phyloP scores from a whole-genome alignment of 257 asterid species.

The Echites panduratus region DNA sequence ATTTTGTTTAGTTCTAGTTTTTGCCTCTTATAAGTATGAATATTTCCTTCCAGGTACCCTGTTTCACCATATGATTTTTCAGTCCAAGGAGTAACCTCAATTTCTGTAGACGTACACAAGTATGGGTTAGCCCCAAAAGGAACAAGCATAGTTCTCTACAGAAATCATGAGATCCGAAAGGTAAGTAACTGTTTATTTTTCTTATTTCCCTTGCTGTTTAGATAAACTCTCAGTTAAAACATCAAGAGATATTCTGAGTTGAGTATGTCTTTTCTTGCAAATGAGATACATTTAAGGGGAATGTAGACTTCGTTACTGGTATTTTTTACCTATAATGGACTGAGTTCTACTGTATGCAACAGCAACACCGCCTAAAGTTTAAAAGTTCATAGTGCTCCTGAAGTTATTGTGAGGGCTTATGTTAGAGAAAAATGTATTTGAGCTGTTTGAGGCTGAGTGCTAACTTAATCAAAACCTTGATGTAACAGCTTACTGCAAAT shows the following conservation, averaged over 20 bases:
- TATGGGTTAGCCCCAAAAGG: constrained; percentile 99
- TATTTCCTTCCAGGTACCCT: constrained; percentile 58
- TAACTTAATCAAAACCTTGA: not conserved
- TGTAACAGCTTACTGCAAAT: not conserved
- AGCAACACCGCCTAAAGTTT: not conserved
- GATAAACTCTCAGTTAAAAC: not conserved
- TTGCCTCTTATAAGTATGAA: not conserved
- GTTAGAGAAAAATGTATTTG: not conserved
- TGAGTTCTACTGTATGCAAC: not conserved
- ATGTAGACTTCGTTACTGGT: not conserved
- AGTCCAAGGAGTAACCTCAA: constrained; percentile 88
- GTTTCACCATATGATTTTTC: constrained; percentile 91
- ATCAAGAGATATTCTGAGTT: not conserved
- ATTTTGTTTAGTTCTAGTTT: not conserved
- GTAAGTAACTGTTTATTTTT: constrained; percentile 27
- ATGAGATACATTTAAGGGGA: not conserved
- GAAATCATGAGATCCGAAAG: constrained; percentile 82
- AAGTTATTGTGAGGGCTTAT: not conserved
- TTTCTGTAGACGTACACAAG: constrained; percentile 96
- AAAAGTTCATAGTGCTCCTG: not conserved
- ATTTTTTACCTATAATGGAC: not conserved
- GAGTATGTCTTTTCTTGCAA: not conserved
- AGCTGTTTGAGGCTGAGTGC: not conserved
- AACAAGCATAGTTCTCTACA: constrained; percentile 87
- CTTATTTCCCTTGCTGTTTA: not conserved